phyloP scores from a whole-genome alignment of 805 yeast genomes.

The Maudiozyma bulderi region DNA sequence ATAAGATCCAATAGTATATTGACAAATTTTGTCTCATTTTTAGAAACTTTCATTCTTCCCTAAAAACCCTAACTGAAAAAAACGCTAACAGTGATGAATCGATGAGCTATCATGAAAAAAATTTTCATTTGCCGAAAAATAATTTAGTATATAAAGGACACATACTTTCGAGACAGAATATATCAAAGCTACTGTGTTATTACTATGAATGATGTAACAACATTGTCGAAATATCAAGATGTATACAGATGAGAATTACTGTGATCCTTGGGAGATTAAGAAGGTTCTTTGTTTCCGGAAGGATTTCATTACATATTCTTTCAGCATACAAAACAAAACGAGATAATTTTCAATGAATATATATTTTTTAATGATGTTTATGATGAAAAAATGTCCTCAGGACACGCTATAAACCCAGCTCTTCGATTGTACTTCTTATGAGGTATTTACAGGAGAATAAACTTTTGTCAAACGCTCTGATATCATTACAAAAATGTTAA shows the following conservation, averaged over 20 bases:
- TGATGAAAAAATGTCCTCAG: slow-evolving; percentile 32
- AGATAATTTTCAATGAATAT: too few relatives aligned
- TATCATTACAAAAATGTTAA: slow-evolving; percentile 6
- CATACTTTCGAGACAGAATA: not conserved
- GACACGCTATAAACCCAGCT: slow-evolving; percentile 36
- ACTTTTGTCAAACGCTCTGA: slow-evolving; percentile 32
- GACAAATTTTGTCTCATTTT: too few relatives aligned
- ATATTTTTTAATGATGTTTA: slow-evolving; percentile 16
- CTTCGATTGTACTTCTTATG: slow-evolving; percentile 26
- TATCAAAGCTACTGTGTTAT: too few relatives aligned
- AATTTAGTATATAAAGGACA: not conserved
- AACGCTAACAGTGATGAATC: too few relatives aligned
- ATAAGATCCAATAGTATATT: too few relatives aligned
- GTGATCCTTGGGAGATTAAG: not conserved
- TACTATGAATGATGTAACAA: too few relatives aligned
- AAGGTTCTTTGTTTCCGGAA: not conserved
- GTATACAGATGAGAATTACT: not conserved
- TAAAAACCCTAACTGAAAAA: too few relatives aligned
- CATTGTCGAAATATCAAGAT: too few relatives aligned
- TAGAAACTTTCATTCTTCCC: too few relatives aligned
- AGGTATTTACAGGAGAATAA: slow-evolving; percentile 23
- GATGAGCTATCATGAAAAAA: not conserved
- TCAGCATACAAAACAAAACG: too few relatives aligned
- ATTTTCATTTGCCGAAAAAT: not conserved
- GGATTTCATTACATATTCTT: too few relatives aligned